Base-by-base conservation (phyloP, 768 basidiomycete genomes). In the Leccinum subtestaceum region DNA sequence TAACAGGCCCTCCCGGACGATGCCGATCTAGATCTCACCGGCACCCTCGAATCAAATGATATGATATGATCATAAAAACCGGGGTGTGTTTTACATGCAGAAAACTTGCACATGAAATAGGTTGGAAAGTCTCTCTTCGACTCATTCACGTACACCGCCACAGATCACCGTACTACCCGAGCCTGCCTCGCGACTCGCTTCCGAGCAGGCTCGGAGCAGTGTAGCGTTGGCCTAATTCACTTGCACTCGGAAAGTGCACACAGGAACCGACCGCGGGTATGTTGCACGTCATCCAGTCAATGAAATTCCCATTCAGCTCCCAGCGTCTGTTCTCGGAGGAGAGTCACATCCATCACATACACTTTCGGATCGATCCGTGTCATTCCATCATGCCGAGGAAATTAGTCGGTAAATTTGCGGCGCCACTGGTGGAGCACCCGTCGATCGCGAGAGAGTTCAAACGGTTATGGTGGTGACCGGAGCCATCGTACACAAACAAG, bases 1-100 rank as follows among this genome's bases (percentile, higher is more conserved):
- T 58, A 58, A 38, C 55, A 38, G 34, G 31, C 21, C 43, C 46
- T 46, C 21, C 46, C 61, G 61, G 61, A 53, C 55, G 52, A 63
- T 62, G 61, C 61, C 61, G 61, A 58, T 58, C 32, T 29, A 34
- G 57, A 58, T 45, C 40, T 57, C 56, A 55, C 32, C 32, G 12
- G 32, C 32, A 34, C 53, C 56, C 55, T 54, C n/a, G 23, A 54
- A 56, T 57, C 27, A 40, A 55, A 55, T 56, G 34, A 21, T 34
- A 1, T n/a, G 40, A 43, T 43, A n/a, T 43, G 5, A 19, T 45
- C 11, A 45, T 21, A 38, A 53, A 32, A 55, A 54, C 11, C 10
- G 9, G 53, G 55, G 55, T 56, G n/a, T 19, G 55, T 57, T 57
- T 57, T 25, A 57, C 21, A 56, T 57, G 10, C 15, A 36, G 12